Evolutionary conservation across 371 early-diverging fungal genomes (phyloP), one percentile per base, ranked within the genome.

Genomic region (Apophysomyces elegans): DNA sequence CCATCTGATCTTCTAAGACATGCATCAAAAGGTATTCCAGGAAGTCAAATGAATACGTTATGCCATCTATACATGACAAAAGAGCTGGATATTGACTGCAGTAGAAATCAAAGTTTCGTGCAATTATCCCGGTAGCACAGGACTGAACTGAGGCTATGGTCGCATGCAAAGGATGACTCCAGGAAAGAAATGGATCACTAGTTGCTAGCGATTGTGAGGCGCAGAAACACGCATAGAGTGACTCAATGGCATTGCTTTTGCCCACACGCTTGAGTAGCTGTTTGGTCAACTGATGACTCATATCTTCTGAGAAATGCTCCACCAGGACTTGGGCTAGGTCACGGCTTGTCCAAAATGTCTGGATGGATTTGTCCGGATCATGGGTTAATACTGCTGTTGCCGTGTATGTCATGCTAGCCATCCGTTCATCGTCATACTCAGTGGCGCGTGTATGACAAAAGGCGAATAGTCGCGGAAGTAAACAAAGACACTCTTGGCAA

Each of bases 41-140:
- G 12, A 74, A 76, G 16, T 71, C 72, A 39, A 65, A 67, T 1
- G 77, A 68, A 26, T 73, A 76, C 1, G 65, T 71, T 35, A 76
- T 65, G n/a, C 77, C 77, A 56, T 76, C 77, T 0, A 76, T 71
- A 59, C 74, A 76, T 7, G 73, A 71, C 4, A 73, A 44, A n/a
- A 76, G 54, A 12, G 71, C 71, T 4, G 77, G 74, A 18, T 73
- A 76, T 37, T 74, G 46, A 0, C 63, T 69, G 41, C 71, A 73
- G 46, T 74, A 74, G 26, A 72, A 74, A 16, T 64, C 57, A 43
- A 76, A 76, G 26, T 76, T 63, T 50, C 21, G 54, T 21, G 54
- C 54, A 21, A 50, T 50, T 6, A 50, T 50, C 9, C 54, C 21
- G 9, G 54, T 50, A 7, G 54, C 54, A 21, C 21, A 21, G 54